Base-by-base conservation (phyloP, 2,329 filamentous ascomycete genomes). In the Alternaria atra region DNA sequence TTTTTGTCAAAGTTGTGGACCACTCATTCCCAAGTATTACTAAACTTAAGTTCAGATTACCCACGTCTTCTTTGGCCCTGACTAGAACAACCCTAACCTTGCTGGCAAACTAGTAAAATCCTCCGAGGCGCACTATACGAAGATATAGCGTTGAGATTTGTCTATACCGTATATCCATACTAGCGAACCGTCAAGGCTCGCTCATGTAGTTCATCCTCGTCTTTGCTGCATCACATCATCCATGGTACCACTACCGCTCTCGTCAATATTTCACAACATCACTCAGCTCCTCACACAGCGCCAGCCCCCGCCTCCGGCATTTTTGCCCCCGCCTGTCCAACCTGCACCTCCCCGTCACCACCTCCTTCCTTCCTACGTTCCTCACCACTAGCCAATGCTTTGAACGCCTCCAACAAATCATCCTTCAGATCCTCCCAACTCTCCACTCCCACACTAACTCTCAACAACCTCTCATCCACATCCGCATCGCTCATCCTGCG, bases 391-490 rank as follows among this genome's bases (percentile, higher is more conserved):
- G 52, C 66, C 32, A 77, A 37, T 13, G 54, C 54, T 59, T 68
- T 64, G 40, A 79, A 76, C 0, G 73, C 77, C 17, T 44, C 15
- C 35, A 76, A 10, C 42, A 98, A 76, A 82, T 98, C 94, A 37
- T 85, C 85, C 77, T 85, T 88, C 75, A 99, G 76, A 80, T 98
- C 95, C 78, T 95, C 91, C 84, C 91, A 91, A 47, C 86, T 87
- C 83, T 99, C 95, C 32, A 97, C 86, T 0, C 95, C 95, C 34
- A 97, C 81, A 77, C 94, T 97, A 30, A 99, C 81, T 52, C 95
- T 83, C 78, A 97, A 73, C 76, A 98, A 78, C 59, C 87, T 84
- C 73, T 84, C 86, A 74, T 96, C 92, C 39, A 96, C 89, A 1
- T 77, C 83, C 3, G 80, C 72, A 82, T 99, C 95, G 60, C 89